Base-by-base conservation (phyloP, 2,329 filamentous ascomycete genomes). In the Phyllosticta citrichinensis region DNA sequence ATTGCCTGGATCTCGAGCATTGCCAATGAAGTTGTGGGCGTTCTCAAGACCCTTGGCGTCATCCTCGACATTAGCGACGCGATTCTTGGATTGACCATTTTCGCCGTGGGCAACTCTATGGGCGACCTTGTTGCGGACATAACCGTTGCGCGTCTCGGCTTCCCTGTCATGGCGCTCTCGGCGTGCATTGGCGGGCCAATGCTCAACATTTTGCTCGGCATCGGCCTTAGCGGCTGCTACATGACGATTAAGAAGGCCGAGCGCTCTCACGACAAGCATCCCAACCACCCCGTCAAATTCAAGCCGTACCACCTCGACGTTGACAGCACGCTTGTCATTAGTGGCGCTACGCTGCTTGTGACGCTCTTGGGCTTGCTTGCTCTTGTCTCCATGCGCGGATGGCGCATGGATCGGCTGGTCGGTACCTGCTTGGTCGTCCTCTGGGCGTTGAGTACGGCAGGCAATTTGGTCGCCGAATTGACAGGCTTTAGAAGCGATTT, bases 111-210 rank as follows among this genome's bases (percentile, higher is more conserved):
- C 27, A 99, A 99, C 74, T 96, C 90, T 9, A 81, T 97, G 9
- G 93, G 94, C 47, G 94, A 99, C 69, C 80, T 99, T 17, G 91
- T 99, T 10, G 93, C 94, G 17, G 89, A 99, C 71, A 89, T 97
- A 59, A 99, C 94, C 0, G 89, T 99, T 47, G 94, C 94, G 3
- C 85, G 90, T 35, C 83, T 99, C 2, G 94, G 94, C 2, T 97
- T 92, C 74, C 94, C 94, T 0, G 91, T 99, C 64, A 99, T 99
- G 94, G 94, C 94, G 0, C 76, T 88, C 51, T 92, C 89, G 35
- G 94, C 94, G 4, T 99, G 94, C 71, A 97, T 99, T 71, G 94
- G 94, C n/a, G 95, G 94, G 0, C 94, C 94, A 0, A 93, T 99
- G 91, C 83, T 99, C 51, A 99, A 99, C 68, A 99, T 99, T 64